phyloP scores from a whole-genome alignment of 192 early-diverging fungal species.

The Cladochytrium replicatum region DNA sequence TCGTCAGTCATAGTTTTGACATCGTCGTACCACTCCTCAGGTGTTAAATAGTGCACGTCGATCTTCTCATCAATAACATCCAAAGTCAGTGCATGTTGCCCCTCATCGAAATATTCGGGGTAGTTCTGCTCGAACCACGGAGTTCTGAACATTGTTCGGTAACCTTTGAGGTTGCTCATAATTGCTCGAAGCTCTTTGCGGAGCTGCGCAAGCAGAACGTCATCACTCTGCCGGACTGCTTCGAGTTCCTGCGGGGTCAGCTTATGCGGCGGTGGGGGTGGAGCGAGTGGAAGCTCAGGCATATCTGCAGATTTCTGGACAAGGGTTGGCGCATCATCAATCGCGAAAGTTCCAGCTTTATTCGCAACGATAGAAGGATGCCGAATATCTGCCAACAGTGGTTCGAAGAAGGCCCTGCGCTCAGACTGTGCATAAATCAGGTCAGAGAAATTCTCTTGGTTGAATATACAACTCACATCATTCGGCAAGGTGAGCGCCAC shows the following conservation, averaged over 20 bases:
- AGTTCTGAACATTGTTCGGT: no score
- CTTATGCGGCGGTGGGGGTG: slow-evolving; percentile 37
- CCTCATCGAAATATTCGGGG: no score
- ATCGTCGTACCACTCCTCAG: no score
- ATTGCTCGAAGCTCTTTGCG: slow-evolving; percentile 45
- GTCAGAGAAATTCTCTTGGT: background rate
- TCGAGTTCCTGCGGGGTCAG: slow-evolving; percentile 37
- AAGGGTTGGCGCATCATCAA: no score
- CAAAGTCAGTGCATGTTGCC: no score
- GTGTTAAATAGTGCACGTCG: no score
- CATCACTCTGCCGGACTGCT: slow-evolving; percentile 39
- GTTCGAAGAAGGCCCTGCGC: slow-evolving; percentile 19
- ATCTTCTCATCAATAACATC: no score
- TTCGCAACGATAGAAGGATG: slow-evolving; percentile 17
- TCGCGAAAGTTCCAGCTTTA: background rate
- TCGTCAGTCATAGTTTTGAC: no score
- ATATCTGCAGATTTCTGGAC: slow-evolving; percentile 23
- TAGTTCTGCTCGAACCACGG: no score
- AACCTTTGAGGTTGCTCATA: no score
- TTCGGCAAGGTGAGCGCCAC: slow-evolving; percentile 3
- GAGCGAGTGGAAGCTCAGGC: slow-evolving; percentile 33
- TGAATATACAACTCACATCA: slow-evolving; percentile 5
- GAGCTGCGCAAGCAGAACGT: slow-evolving; percentile 38
- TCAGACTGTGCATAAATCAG: slow-evolving; percentile 7
- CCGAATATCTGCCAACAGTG: slow-evolving; percentile 22